Evolutionary conservation across 345 rosid species (phyloP).

Genomic region (Eucalyptus cloeziana): DNA sequence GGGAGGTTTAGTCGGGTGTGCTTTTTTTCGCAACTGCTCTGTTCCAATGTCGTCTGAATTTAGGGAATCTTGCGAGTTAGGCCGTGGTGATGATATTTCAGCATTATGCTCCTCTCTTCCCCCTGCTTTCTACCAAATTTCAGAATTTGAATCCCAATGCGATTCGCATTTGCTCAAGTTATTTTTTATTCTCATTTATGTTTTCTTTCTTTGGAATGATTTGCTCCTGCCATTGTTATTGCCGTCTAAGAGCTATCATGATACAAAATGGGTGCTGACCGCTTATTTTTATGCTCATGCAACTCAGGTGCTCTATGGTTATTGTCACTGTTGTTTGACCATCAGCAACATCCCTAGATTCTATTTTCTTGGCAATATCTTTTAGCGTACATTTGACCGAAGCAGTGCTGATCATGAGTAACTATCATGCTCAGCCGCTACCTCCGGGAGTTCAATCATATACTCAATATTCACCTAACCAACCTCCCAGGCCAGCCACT

Average conservation of each 20-base stretch:
- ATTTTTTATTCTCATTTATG: neutral
- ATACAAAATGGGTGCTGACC: neutral
- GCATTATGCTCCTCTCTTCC: neutral
- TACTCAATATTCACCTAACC: neutral
- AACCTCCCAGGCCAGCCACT: neutral
- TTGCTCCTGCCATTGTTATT: neutral
- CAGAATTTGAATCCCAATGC: neutral
- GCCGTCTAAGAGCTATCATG: neutral
- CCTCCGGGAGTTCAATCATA: slow-evolving; percentile 3
- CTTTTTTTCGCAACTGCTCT: neutral
- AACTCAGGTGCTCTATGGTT: neutral
- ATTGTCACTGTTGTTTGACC: neutral
- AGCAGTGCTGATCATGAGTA: neutral
- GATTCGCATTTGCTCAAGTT: neutral
- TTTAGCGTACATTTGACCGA: neutral
- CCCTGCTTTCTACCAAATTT: neutral
- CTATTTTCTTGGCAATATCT: neutral
- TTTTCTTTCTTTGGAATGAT: neutral
- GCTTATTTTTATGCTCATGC: neutral
- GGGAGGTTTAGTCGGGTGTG: neutral
- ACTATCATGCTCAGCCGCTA: neutral
- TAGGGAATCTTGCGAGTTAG: neutral
- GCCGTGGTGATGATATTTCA: neutral
- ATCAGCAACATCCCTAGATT: neutral
- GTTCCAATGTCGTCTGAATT: neutral